Base-by-base conservation (phyloP, 2,329 filamentous ascomycete species). In the Fusarium albosuccineum region DNA sequence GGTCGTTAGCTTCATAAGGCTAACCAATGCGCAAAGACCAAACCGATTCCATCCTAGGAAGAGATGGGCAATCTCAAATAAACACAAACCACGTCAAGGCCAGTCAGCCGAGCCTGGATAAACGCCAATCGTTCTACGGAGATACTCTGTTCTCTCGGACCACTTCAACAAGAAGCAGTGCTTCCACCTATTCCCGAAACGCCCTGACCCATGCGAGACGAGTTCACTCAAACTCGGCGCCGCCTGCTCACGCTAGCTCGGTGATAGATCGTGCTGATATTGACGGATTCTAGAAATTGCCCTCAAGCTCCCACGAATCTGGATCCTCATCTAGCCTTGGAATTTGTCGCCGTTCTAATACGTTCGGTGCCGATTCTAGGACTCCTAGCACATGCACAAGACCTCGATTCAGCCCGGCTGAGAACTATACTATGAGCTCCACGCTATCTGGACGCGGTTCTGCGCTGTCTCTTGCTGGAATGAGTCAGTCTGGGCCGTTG, bases 381-480 rank as follows among this genome's bases (percentile, higher is more conserved):
- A 16, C 17, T n/a, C 39, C 16, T 36, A 30, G 17, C 22, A 30
- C n/a, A 3, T 5, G 30, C 37, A 45, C n/a, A 41, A 49, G 49
- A 17, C 30, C 30, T 14, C 41, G 8, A 48, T 44, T 8, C 4
- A 41, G 16, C 26, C 33, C 9, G 14, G n/a, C n/a, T 14, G 46
- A 39, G 17, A 10, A n/a, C 26, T 33, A 26, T 22, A 9, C 39
- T 14, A 41, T 36, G 40, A 14, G 29, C 44, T 55, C 53, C 9
- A 39, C 33, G 17, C 14, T 42, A n/a, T 66, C 71, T 6, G 74
- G 78, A 16, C 68, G 73, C 54, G 70, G 73, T n/a, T 74, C 75
- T 17, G 46, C 74, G 9, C 66, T 75, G n/a, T 70, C 71, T 9
- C 74, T 72, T 2, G 71, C 76, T 44, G 71, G 77, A 26, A 70